Evolutionary conservation across 306 rosid species (phyloP), one percentile per base, ranked within the genome.

Genomic region (Cucurbita argyrosperma): DNA sequence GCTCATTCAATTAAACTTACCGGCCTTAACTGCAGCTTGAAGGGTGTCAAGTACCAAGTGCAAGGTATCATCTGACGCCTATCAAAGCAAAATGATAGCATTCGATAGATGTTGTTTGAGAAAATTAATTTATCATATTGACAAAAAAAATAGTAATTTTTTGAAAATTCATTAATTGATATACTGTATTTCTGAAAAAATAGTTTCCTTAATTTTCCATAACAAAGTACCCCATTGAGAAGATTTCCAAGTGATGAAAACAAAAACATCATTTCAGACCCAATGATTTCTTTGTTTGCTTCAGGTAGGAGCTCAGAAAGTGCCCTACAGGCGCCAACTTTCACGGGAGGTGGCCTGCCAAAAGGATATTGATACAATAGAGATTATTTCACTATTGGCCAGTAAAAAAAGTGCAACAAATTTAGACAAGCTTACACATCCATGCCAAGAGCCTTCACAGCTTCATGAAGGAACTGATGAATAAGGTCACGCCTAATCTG

Each of bases 51-150:
- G 97, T 60, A 93, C 92, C 85, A 93, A 76, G 87, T 89, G 96
- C 85, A 90, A 82, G 76, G 94, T 87, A 78, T 93, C 97, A 51
- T 93, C 97, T 14, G 97, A 87, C 77, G 97, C 96, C 98, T 93
- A 82, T 14, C 52, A 80, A 83, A 61, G 57, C 79, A 82, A 57
- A 84, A 71, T 56, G 76, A 74, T 78, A 79, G 71, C 19, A 58
- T 71, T 69, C 67, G 71, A 54, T 67, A 54, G 68, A 78, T 47
- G 58, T 77, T n/a, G 18, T 66, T 66, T 66, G 51, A 67, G 37
- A 67, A 46, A 67, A 46, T 39, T 38, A 63, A 39, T 63, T 16
- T 16, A 63, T 16, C 40, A 39, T 10, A 15, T 63, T n/a, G 30
- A 39, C n/a, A 26, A 4, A n/a, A n/a, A 6, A 40, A 63, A 39